Evolutionary conservation across 495 filamentous ascomycete species (phyloP), one percentile per base, ranked within the genome.

Genomic region (Podospora sp.): DNA sequence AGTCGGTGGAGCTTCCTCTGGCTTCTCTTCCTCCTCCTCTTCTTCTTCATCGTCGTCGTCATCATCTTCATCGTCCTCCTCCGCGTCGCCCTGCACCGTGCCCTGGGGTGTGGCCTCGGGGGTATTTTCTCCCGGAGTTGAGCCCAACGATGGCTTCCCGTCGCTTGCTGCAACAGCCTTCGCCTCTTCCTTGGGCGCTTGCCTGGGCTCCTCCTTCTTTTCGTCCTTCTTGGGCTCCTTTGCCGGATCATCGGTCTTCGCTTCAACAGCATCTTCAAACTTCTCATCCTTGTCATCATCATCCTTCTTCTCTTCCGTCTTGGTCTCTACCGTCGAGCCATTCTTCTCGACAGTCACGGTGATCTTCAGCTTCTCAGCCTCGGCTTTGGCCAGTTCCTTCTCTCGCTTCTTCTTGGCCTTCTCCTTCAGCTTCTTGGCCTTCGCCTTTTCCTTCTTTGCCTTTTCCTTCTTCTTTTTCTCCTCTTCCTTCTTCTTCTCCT

Each of bases 381-480:
- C 66, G 35, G 51, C 20, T 40, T 70, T 62, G 20, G 58, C 65
- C 65, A 66, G 36, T 56, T 62, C 55, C 51, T 36, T 60, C 49
- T 67, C 49, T 59, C 35, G 22, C 60, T 60, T 81, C 90, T 84
- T 50, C 59, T 82, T 76, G 72, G 90, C 49, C 67, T 69, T 69
- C 14, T 53, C 68, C 59, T 66, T 73, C 50, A 60, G 57, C 64
- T 75, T 76, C 60, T 82, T 76, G 73, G 90, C 49, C 67, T 69
- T 69, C 7, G 49, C 68, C 56, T 68, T 73, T 40, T 65, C 60
- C 64, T 75, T 76, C 60, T 63, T 65, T 26, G 51, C 60, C 65
- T 75, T 76, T 46, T 63, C 58, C 49, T 67, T 72, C 7, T 66
- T 62, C 58, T 72, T 67, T 60, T 71, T 69, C 27, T 69, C 66